phyloP scores from a whole-genome alignment of 2,329 filamentous ascomycete species.

The Claviceps sp. region DNA sequence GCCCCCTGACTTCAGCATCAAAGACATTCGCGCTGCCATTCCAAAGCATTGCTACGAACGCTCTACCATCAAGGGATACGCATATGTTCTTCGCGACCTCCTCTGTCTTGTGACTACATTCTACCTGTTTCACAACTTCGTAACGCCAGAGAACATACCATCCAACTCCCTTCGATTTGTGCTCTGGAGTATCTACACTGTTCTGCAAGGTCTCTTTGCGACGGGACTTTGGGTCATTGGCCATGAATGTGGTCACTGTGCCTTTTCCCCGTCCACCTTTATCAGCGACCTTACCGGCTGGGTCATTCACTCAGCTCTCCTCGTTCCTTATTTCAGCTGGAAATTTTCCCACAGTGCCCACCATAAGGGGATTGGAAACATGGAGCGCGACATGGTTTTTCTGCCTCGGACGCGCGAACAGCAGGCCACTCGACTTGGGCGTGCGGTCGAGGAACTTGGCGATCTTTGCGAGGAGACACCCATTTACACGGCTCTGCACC shows the following conservation, averaged over 20 bases:
- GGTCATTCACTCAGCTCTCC: conserved; percentile 73
- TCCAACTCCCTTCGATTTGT: conserved; percentile 50
- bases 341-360: conserved; percentile 99
- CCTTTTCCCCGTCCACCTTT: conserved; percentile 84
- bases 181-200: conserved; percentile 53
- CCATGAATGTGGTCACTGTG: conserved; percentile 94
- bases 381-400: conserved; percentile 98
- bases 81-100: conserved; percentile 76
- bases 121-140: conserved; percentile 76
- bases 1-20: conserved; percentile 92
- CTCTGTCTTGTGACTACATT: conserved; percentile 62
- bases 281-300: conserved; percentile 89
- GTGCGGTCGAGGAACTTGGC: conserved; percentile 63
- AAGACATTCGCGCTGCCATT: conserved; percentile 92
- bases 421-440: conserved; percentile 63
- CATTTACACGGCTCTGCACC: conserved; percentile 58
- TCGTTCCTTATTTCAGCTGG: conserved; percentile 98
- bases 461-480: conserved; percentile 95
- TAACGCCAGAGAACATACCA: conserved; percentile 73
- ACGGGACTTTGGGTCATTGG: conserved; percentile 94
- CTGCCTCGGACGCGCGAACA: conserved; percentile 81
- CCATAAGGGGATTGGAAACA: conserved; percentile 96
- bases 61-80: conserved; percentile 59
- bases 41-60: conserved; percentile 95
- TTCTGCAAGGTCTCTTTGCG: conserved; percentile 82